Percentiles rank a stretch among this genome's conserved stretches.
Conservation (phyloP, 305 asterid species). For the Solanum hybrid region DNA sequence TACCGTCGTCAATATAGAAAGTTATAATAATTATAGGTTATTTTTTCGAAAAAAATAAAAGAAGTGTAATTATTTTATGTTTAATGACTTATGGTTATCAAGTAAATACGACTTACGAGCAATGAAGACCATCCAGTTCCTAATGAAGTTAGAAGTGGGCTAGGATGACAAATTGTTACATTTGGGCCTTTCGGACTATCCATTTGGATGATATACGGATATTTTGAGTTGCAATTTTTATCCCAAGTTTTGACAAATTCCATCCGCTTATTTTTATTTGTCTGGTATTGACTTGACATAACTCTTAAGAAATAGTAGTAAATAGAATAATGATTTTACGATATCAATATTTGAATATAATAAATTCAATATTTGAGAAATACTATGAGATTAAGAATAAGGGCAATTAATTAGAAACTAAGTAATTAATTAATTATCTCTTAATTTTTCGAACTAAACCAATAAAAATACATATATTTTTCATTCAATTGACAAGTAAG, state of each 20-base stretch:
- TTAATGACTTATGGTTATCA: no score
- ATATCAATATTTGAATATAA: no score
- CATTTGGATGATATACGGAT: background rate
- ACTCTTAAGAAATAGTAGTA: rapidly evolving
- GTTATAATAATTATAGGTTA: no score
- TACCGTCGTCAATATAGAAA: no score
- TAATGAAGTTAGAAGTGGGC: background rate
- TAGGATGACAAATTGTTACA: background rate
- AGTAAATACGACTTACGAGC: no score
- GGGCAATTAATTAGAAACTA: background rate
- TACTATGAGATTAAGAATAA: no score
- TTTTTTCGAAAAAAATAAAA: no score
- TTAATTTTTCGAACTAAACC: no score
- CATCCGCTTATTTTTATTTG: rapidly evolving
- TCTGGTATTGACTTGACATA: background rate
- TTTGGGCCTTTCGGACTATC: background rate
- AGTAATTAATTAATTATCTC: background rate
- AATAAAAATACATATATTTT: no score
- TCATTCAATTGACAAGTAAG: background rate
- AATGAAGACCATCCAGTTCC: background rate
- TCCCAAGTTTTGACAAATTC: background rate
- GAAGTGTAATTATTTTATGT: background rate
- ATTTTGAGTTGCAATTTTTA: background rate
- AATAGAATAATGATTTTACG: background rate
- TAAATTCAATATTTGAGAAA: background rate